Percentiles rank a stretch among this genome's conserved stretches.
Conservation (phyloP, 129 eudicot species). For the Kitagawia praeruptora region DNA sequence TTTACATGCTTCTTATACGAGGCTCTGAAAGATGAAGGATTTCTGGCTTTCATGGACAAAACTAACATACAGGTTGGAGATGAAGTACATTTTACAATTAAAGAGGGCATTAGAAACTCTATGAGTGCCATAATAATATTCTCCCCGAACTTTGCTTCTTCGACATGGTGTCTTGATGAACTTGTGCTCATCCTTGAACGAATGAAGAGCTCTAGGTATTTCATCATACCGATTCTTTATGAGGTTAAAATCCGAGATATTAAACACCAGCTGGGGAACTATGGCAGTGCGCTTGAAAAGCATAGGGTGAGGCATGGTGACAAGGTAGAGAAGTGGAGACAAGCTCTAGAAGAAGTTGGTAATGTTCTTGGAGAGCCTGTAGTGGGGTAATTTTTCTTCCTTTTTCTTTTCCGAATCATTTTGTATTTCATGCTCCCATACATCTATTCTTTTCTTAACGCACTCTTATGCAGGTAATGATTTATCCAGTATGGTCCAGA, state of each 20-base stretch:
- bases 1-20: not conserved
- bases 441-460: too few relatives aligned
- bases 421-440: not conserved
- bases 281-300: not conserved
- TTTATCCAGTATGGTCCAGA: too few relatives aligned
- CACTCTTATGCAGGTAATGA: too few relatives aligned
- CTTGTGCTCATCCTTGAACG: not conserved
- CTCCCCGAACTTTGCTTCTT: not conserved
- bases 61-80: not conserved
- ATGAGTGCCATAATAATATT: not conserved
- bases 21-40: not conserved
- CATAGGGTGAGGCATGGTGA: not conserved
- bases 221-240: not conserved
- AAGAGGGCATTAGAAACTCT: not conserved
- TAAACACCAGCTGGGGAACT: not conserved
- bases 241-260: not conserved
- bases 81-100: not conserved
- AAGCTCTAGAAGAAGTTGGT: not conserved
- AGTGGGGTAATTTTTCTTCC: not conserved
- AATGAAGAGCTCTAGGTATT: not conserved
- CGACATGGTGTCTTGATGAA: not conserved
- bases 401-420: not conserved
- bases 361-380: not conserved
- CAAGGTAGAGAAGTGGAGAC: not conserved
- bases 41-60: not conserved